A percentile compares a stretch with the other conserved stretches of the same genome.
Conservation (phyloP, 495 filamentous ascomycete genomes). For the Astrothelium subdiscretum region DNA sequence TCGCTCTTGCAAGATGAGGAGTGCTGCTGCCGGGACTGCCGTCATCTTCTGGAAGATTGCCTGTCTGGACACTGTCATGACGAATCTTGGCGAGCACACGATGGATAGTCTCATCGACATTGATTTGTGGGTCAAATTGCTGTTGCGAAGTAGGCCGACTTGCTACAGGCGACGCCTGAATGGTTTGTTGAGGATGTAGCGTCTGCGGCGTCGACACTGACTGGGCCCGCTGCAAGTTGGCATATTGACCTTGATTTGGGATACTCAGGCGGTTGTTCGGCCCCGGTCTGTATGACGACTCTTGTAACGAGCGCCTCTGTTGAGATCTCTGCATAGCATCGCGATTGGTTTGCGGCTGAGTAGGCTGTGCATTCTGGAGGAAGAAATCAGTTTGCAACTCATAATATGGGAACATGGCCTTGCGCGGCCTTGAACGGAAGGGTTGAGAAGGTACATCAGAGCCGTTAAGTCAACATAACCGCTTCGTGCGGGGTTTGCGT, state of each 20-base stretch:
- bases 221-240: background rate
- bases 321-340: constrained; percentile 50
- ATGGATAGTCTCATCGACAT: constrained; percentile 76
- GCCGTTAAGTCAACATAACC: constrained; percentile 36
- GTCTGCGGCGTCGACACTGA: background rate
- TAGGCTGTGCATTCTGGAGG: constrained; percentile 86
- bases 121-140: constrained; percentile 36
- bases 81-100: constrained; percentile 77
- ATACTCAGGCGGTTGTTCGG: background rate
- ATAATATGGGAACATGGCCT: constrained; percentile 50
- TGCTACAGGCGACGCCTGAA: constrained; percentile 23
- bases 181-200: background rate
- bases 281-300: constrained; percentile 39
- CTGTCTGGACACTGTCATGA: constrained; percentile 44
- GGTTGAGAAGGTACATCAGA: constrained; percentile 10
- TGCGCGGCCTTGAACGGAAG: constrained; percentile 56
- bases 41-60: constrained; percentile 31
- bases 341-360: constrained; percentile 50
- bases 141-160: constrained; percentile 37
- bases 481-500: constrained; percentile 30
- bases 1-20: constrained; percentile 44
- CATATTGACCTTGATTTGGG: background rate
- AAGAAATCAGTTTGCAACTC: constrained; percentile 45
- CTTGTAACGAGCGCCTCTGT: constrained; percentile 53
- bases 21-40: constrained; percentile 39